Conservation (phyloP, 257 asterid genomes). For the Agastache rugosa region DNA sequence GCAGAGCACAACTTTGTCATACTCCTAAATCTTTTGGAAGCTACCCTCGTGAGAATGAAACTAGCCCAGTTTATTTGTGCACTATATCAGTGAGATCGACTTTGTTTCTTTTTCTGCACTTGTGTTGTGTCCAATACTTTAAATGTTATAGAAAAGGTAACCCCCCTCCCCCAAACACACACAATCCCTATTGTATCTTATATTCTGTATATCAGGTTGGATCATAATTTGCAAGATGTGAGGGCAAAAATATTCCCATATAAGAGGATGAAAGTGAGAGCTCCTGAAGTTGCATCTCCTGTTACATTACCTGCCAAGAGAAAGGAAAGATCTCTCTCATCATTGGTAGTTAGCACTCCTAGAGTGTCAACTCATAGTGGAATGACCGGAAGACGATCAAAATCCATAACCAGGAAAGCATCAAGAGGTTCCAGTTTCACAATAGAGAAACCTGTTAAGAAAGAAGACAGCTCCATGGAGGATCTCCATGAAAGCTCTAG, state of each 20-base stretch:
- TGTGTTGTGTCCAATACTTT: background rate
- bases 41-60: constrained; percentile 7
- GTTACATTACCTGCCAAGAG: constrained; percentile 83
- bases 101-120: constrained; percentile 20
- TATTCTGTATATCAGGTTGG: constrained; percentile 66
- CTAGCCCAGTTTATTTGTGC: constrained; percentile 1
- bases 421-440: constrained; percentile 77
- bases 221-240: constrained; percentile 91
- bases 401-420: constrained; percentile 81
- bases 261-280: constrained; percentile 74
- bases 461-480: constrained; percentile 68
- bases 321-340: constrained; percentile 96
- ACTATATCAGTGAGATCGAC: constrained; percentile 9
- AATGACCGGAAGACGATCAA: constrained; percentile 91
- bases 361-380: constrained; percentile 90
- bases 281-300: constrained; percentile 73
- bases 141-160: background rate
- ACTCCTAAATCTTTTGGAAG: constrained; percentile 10
- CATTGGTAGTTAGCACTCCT: constrained; percentile 94
- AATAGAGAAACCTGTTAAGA: constrained; percentile 76
- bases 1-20: constrained; percentile 3
- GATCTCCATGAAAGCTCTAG: constrained; percentile 78
- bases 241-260: constrained; percentile 89
- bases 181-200: constrained; percentile 1
- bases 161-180: background rate